Base-by-base conservation (phyloP, 2,329 filamentous ascomycete species). In the Sporothrix schenckii region DNA sequence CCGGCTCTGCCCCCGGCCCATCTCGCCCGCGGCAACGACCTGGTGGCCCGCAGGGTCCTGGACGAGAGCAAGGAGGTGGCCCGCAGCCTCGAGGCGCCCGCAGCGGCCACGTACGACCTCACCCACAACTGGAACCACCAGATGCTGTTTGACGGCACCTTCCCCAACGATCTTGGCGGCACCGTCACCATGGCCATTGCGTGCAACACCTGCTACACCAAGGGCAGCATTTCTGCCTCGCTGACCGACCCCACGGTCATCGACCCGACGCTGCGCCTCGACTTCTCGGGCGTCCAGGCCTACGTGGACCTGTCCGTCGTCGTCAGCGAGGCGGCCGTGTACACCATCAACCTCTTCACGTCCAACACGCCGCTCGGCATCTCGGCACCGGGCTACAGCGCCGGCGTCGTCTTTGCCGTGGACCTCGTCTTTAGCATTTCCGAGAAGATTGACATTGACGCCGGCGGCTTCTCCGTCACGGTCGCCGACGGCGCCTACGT, bases 391-490 rank as follows among this genome's bases (percentile, higher is more conserved):
- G 80, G 81, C 0, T 74, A 86, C 0, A 77, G 80, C 41, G 76
- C 86, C 10, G 83, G 84, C 4, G 80, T 83, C 2, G 76, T 85
- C 1, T 80, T 87, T 66, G 80, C 79, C 47, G 79, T 88, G 11
- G 86, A 88, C 72, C 80, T 88, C 2, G 80, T 88, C 41, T 76
- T 88, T 19, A 80, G 78, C 65, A 80, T 83, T 0, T 79, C 83
- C n/a, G 81, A 81, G 2, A 79, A 79, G 16, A 77, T 88, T 61
- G 84, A 86, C 71, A 80, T 88, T 41, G 82, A 80, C 30, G 49
- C 49, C n/a, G 85, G 81, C 68, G 85, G 85, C 47, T 50, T 10
- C 81, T 87, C 69, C 84, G 79, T 88, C 65, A 80, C 82, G 74
- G 79, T 88, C 0, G 80, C 83, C 11, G 82, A 86, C 50, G 78